Base-by-base conservation (phyloP, 177 flowering plant species). In the Vitis hybrid region DNA sequence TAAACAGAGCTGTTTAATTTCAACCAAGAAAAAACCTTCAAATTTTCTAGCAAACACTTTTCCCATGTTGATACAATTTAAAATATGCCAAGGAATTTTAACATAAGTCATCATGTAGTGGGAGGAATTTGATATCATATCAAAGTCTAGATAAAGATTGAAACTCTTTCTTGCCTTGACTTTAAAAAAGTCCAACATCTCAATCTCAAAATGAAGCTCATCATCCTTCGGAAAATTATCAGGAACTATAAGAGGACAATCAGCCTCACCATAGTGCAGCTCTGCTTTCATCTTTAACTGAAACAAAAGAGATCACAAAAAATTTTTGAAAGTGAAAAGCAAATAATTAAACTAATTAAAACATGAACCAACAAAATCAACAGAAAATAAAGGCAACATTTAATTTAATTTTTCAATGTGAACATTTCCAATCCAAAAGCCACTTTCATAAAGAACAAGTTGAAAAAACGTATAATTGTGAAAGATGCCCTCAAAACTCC, bases 141-240 rank as follows among this genome's bases (percentile, higher is more conserved):
- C 28, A 67, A 56, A 24, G n/a, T 18, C 52, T 11, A 4, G 58
- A 8, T 2, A 24, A 11, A 3, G 22, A 38, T 22, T 2, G 54
- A 65, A 50, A 55, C 11, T 20, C 18, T 52, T 11, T 76, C 88
- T 79, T 88, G 80, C 98, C 98, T 88, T 95, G 70, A 80, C 92
- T 88, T 94, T 94, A 24, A 78, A 81, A 66, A 90, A 94, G 73
- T 94, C 98, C 70, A 94, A 82, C 86, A 96, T 76, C 83, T 96
- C 99, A 76, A 94, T 87, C 82, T 96, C 97, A 83, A 94, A 96
- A 82, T 94, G 92, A 79, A 96, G 95, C 75, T 96, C 98, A 67
- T 86, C 93, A 64, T 89, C 91, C 81, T 88, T 87, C 14, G 97
- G 98, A 73, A 96, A 92, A 81, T 68, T 81, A 66, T 81, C 88